These are phyloP conservation scores for Tolypocladium capitatum DNA, from an alignment of 2,329 filamentous ascomycete genomes.

Conservation along the genomic window DNA sequence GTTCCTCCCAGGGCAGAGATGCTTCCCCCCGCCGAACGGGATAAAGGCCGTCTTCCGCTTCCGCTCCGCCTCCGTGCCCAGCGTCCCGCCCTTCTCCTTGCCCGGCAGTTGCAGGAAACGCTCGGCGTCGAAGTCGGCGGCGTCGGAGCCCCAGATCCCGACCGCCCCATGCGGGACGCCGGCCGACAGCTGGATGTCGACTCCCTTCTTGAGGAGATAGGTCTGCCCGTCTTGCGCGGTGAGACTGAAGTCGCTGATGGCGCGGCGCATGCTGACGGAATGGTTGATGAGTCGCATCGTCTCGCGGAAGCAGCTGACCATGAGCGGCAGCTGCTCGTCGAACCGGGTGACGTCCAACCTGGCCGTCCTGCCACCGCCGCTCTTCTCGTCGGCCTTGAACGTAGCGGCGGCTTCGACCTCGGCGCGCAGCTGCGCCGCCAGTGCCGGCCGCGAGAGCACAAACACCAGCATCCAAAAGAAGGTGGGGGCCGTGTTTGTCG, in stretches of 20 bases:
- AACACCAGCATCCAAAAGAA: conserved; percentile 22
- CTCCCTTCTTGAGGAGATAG: conserved; percentile 17
- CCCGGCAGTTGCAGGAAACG: neutral
- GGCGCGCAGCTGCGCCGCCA: conserved; percentile 7
- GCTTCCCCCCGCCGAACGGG: conserved; percentile 20
- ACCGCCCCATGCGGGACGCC: conserved; percentile 11
- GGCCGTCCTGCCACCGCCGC: neutral
- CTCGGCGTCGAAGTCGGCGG: neutral
- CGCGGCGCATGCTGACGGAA: conserved; percentile 23
- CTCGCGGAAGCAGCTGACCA: conserved; percentile 32
- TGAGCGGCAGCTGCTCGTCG: conserved; percentile 24
- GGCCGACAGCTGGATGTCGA: conserved; percentile 14
- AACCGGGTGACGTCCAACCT: conserved; percentile 24
- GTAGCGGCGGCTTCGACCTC: conserved; percentile 7
- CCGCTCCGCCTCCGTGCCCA: conserved; percentile 1
- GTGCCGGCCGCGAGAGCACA: conserved; percentile 13
- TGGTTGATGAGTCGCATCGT: conserved; percentile 27
- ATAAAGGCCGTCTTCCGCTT: conserved; percentile 12
- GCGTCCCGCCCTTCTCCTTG: neutral
- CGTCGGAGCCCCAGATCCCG: conserved; percentile 12
- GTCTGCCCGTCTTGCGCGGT: conserved; percentile 9
- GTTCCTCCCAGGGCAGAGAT: conserved; percentile 19
- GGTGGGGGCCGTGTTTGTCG: conserved; percentile 22
- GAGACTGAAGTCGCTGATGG: conserved; percentile 23
- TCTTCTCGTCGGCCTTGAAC: neutral